phyloP scores from a whole-genome alignment of 108 stramenopile species.

The Discostella stelligeroides region DNA sequence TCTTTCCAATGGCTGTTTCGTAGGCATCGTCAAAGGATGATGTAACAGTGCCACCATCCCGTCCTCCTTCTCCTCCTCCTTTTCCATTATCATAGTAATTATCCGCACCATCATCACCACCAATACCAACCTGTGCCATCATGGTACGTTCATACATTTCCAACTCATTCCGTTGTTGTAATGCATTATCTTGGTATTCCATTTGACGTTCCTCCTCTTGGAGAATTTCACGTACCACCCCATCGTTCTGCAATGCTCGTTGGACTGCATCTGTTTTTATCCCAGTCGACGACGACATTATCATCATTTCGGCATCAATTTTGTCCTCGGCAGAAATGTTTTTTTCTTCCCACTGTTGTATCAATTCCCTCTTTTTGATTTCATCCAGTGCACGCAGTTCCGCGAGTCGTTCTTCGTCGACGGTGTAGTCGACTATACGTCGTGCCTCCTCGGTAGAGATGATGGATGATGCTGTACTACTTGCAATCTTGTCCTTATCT shows the following conservation, averaged over 20 bases:
- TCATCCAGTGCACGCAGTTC: background rate
- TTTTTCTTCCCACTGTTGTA: conserved; percentile 4
- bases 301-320: background rate
- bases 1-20: conserved; percentile 5
- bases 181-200: too few relatives aligned
- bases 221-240: conserved; percentile 9
- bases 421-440: conserved; percentile 16
- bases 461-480: background rate
- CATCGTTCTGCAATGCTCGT: background rate
- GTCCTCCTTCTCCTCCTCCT: background rate
- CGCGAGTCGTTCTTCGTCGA: conserved; percentile 13
- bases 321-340: background rate
- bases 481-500: background rate
- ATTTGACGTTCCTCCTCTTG: too few relatives aligned
- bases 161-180: background rate
- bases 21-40: conserved; percentile 13
- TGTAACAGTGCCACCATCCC: background rate
- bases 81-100: conserved; percentile 7
- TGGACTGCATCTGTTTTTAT: background rate
- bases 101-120: background rate
- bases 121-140: background rate
- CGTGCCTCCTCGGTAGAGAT: conserved; percentile 9
- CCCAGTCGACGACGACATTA: too few relatives aligned
- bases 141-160: background rate
- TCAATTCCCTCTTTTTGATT: background rate